Percentiles rank a stretch among this genome's conserved stretches.
Conservation (phyloP, 805 yeast genomes). For the Myxozyma monticola region DNA sequence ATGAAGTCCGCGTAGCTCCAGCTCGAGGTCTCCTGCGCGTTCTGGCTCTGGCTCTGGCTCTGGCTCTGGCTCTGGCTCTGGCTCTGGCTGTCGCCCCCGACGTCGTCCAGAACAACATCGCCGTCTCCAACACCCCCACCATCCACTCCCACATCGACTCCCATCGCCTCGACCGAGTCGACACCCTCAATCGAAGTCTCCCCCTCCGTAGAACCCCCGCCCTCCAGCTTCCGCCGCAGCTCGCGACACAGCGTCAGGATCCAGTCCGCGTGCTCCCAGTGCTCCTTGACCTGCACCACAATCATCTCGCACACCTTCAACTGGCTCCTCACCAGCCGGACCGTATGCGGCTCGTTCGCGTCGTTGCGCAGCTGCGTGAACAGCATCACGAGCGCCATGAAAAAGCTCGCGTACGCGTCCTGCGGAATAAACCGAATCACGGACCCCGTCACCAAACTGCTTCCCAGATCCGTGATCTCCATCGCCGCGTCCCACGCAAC, state of each 20-base stretch:
- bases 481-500: slow-evolving; percentile 11
- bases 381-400: slow-evolving; percentile 23
- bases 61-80: too few species aligned
- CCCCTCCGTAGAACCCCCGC: too few species aligned
- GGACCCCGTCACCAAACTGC: slow-evolving; percentile 10
- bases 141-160: too few species aligned
- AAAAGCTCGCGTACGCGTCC: slow-evolving; percentile 19
- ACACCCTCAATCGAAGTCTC: too few species aligned
- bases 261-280: slow-evolving; percentile 31
- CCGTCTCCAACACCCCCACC: too few species aligned
- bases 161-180: too few species aligned
- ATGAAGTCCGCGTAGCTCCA: too few species aligned
- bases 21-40: too few species aligned
- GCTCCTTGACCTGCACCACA: slow-evolving; percentile 16
- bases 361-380: slow-evolving; percentile 1
- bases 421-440: slow-evolving; percentile 11
- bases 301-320: slow-evolving; percentile 22
- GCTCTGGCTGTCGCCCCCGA: too few species aligned
- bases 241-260: slow-evolving; percentile 13
- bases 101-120: too few species aligned
- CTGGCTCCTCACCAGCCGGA: neutral
- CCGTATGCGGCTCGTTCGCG: neutral
- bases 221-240: neutral
- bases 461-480: slow-evolving; percentile 16
- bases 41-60: too few species aligned